Percentiles rank a stretch among this genome's conserved stretches.
Evolutionary conservation across 2,329 filamentous ascomycete species (phyloP).

Genomic region (Trichophyton simii): DNA sequence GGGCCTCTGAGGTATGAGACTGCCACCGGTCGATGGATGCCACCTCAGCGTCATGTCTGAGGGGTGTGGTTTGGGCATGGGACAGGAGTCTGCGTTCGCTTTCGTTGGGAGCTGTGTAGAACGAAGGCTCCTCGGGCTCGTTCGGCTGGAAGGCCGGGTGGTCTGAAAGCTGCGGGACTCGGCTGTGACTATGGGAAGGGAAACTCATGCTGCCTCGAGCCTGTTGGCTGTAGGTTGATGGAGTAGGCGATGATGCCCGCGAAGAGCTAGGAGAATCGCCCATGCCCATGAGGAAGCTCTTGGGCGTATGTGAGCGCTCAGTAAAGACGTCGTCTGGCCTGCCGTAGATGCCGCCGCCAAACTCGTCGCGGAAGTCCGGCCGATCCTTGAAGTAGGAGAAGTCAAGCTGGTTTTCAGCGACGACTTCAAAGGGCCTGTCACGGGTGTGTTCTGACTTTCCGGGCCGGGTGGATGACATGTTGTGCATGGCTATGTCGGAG

Average conservation of each 20-base stretch:
- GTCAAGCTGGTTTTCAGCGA: constrained; percentile 73
- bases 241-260: constrained; percentile 29
- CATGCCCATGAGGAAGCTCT: constrained; percentile 20
- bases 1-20: constrained; percentile 12
- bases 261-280: constrained; percentile 30
- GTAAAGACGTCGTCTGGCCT: constrained; percentile 34
- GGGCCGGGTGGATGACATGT: constrained; percentile 53
- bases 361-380: constrained; percentile 73
- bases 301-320: constrained; percentile 34
- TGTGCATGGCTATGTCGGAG: constrained; percentile 67
- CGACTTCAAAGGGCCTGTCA: constrained; percentile 73
- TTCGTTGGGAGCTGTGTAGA: constrained; percentile 29
- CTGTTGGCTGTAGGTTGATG: constrained; percentile 18
- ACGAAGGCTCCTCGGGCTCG: constrained; percentile 16
- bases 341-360: constrained; percentile 56
- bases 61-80: constrained; percentile 20
- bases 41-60: constrained; percentile 10
- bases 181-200: constrained; percentile 15
- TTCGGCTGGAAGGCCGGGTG: constrained; percentile 28
- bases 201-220: constrained; percentile 7
- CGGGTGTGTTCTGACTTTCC: constrained; percentile 36
- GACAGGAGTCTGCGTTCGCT: constrained; percentile 28
- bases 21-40: constrained; percentile 25
- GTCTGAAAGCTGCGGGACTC: constrained; percentile 16
- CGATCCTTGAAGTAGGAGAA: constrained; percentile 87